Evolutionary conservation across 2,329 filamentous ascomycete species (phyloP), one percentile per base, ranked within the genome.

Genomic region (Chaetoscypha palmicola): DNA sequence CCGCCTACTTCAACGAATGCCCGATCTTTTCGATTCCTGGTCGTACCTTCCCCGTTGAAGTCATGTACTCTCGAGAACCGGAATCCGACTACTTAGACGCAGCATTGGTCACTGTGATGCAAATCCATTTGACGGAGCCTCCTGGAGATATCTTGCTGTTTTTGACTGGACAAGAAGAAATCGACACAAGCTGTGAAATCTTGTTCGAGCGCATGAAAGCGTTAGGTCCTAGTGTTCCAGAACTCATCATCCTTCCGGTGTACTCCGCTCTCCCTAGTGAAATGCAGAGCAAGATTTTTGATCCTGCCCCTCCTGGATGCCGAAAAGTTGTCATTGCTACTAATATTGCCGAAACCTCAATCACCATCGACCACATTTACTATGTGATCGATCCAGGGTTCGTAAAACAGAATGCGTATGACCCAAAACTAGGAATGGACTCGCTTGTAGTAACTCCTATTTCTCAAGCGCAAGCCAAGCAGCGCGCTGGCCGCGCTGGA

Each of bases 351-450:
- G 92, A 98, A 62, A 98, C 92, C 0, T 95, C 88, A 43, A 92
- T 98, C 60, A 98, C 92, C 0, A 97, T 98, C 52, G 92, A 98
- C 61, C 86, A 91, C 38, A 95, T 98, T 53, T 96, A 91, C 68
- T 97, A 94, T 60, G 94, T 98, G 14, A 82, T 98, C 12, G 92
- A 98, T 58, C 90, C 92, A 2, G 92, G 92, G 1, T 98, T 97
- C 55, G 91, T 96, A 49, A 98, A 98, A 69, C 90, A 97, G 62
- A 96, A 92, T 55, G 90, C 87, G 1, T 98, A 96, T 61, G 91
- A 98, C 60, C 86, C 91, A 0, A 97, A 97, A 66, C 77, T 97
- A 2, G 92, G 92, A 43, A 98, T 98, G 91, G 92, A 98, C 59
- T 89, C 91, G 3, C 72, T 98, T 17, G 85, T 97, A 21, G 87